phyloP scores from a whole-genome alignment of 805 yeast genomes.

The Wickerhamiella alocasiicola region DNA sequence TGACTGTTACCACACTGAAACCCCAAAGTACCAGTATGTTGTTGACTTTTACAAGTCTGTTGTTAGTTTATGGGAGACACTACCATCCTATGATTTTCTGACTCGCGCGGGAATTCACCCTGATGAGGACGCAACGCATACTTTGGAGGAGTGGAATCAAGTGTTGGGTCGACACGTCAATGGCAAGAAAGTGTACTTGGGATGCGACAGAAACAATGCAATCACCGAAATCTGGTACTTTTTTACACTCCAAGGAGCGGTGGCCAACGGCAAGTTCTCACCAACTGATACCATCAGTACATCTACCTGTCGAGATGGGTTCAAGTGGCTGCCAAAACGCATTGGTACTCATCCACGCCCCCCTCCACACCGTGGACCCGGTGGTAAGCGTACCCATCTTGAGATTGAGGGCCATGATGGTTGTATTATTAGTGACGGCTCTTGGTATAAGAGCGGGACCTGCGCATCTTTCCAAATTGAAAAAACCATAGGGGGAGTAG shows the following conservation, averaged over 20 bases:
- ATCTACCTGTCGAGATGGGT: conserved; percentile 62
- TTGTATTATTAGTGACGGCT: conserved; percentile 75
- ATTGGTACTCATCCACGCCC: conserved; percentile 16
- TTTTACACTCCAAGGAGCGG: conserved; percentile 61
- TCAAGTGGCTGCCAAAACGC: conserved; percentile 62
- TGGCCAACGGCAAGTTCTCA: conserved; percentile 49
- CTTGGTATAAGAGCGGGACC: conserved; percentile 68
- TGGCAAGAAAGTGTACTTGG: conserved; percentile 43
- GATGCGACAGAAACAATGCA: conserved; percentile 41
- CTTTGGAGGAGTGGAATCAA: conserved; percentile 32
- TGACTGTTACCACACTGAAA: conserved; percentile 40
- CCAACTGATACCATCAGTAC: conserved; percentile 42
- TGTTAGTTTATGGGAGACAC: conserved; percentile 41
- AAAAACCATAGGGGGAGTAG: conserved; percentile 62
- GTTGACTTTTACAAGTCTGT: conserved; percentile 58
- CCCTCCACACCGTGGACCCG: conserved; percentile 13
- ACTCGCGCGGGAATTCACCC: conserved; percentile 63
- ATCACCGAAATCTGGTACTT: conserved; percentile 69
- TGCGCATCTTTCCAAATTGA: conserved; percentile 64
- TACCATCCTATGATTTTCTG: conserved; percentile 60
- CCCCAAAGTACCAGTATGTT: conserved; percentile 32
- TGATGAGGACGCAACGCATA: conserved; percentile 41
- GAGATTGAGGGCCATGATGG: conserved; percentile 44
- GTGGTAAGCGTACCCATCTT: conserved; percentile 26
- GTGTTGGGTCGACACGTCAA: conserved; percentile 30